A percentile compares a stretch with the other conserved stretches of the same genome.
Evolutionary conservation across 495 filamentous ascomycete genomes (phyloP).

Genomic region (Melanomma pulvis-pyrius): DNA sequence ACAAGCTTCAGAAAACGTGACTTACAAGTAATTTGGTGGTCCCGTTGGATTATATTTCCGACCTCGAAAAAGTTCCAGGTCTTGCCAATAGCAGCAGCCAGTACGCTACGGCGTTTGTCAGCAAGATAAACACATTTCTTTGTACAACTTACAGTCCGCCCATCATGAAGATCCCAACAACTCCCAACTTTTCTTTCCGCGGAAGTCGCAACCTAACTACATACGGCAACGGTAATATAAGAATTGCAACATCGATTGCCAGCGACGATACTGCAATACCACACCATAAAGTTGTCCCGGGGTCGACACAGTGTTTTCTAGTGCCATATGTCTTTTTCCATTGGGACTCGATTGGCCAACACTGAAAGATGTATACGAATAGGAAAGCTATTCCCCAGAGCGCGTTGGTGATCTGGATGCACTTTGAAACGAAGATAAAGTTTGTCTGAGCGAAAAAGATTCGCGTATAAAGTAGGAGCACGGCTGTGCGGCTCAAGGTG

Average conservation of each 20-base stretch:
- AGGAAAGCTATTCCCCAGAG: conserved; percentile 4
- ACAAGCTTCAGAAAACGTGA: background rate
- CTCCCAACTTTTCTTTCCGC: background rate
- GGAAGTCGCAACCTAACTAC: conserved; percentile 1
- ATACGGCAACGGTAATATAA: conserved; percentile 1
- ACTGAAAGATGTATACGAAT: conserved; percentile 7
- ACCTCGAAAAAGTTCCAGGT: conserved; percentile 8
- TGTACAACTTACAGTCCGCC: background rate
- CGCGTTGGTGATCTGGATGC: background rate
- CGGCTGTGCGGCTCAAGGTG: background rate
- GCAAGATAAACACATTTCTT: background rate
- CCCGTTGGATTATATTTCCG: conserved; percentile 1
- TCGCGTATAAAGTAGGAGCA: conserved; percentile 2
- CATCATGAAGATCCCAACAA: conserved; percentile 8
- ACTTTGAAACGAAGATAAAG: background rate
- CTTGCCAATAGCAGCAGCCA: conserved; percentile 2
- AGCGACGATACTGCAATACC: conserved; percentile 2
- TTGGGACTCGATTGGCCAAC: background rate
- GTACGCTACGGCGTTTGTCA: background rate
- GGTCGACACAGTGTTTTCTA: conserved; percentile 1
- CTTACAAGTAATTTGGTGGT: conserved; percentile 8
- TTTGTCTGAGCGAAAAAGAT: conserved; percentile 7
- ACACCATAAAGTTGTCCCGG: background rate
- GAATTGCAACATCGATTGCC: background rate
- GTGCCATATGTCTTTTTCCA: background rate